Base-by-base conservation (phyloP, 2,329 filamentous ascomycete species). In the Phialophora tarda region DNA sequence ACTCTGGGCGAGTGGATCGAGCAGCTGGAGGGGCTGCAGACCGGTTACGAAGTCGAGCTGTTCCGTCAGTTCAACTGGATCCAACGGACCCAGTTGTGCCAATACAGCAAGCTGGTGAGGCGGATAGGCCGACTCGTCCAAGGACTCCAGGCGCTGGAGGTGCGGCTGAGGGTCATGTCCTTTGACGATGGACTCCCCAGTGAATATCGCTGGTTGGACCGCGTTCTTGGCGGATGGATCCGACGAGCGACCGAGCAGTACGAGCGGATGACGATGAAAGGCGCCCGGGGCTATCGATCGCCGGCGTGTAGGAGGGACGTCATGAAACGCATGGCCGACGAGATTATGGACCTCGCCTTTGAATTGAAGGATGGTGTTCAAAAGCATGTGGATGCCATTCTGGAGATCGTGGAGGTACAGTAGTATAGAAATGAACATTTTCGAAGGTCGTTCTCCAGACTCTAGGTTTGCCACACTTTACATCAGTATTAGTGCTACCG, bases 41-140 rank as follows among this genome's bases (percentile, higher is more conserved):
- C 23, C 8, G 48, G 0, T 10, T 51, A 26, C 17, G 12, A 23
- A 4, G 48, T 12, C 21, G 21, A 51, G 21, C 11, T 51, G 1
- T 28, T 4, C 14, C 21, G 48, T 4, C 23, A 23, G 3, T 51
- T 51, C 48, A 51, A 24, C 48, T 51, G 24, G 21, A 26, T 51
- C 10, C 48, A 28, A 11, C 48, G 48, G 10, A 26, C 38, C 38
- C 38, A 51, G 24, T 17, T 51, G 48, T 51, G 48, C 24, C 21
- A 51, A 7, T 51, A 51, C 48, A n/a, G 48, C 24, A 51, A 51
- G 48, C 23, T 51, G 24, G 21, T 51, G 48, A 23, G 48, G 48
- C 48, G 48, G 48, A 26, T 51, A 7, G 23, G 48, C 3, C n/a
- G 48, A 23, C 48, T 51, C 48, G 48, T 51, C n/a, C 21, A 17